phyloP scores from a whole-genome alignment of 768 basidiomycete genomes.

The Pleurotus eryngii region DNA sequence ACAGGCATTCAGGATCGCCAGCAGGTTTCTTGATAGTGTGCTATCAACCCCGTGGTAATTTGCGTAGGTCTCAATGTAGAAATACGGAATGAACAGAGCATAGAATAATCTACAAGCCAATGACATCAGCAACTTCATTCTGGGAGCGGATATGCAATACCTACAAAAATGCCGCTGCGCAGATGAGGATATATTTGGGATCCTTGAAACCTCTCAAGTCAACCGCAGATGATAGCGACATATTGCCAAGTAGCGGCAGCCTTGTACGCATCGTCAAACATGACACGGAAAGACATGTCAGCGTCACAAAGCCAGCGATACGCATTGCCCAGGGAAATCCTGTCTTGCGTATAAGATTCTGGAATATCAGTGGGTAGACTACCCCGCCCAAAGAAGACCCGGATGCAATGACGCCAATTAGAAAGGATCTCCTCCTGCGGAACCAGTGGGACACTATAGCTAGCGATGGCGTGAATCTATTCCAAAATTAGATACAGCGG shows the following conservation, averaged over 20 bases:
- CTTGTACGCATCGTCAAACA: constrained; percentile 23
- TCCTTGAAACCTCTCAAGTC: constrained; percentile 24
- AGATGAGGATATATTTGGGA: constrained; percentile 16
- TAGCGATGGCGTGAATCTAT: constrained; percentile 16
- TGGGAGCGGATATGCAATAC: constrained; percentile 1
- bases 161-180: constrained; percentile 18
- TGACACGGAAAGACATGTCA: constrained; percentile 19
- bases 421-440: constrained; percentile 34
- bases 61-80: constrained; percentile 29
- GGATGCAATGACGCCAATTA: constrained; percentile 43
- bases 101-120: constrained; percentile 21
- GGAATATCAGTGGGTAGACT: constrained; percentile 41
- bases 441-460: constrained; percentile 45
- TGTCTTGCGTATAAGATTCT: constrained; percentile 14
- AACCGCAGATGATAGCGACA: constrained; percentile 17
- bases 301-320: constrained; percentile 22
- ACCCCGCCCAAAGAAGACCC: constrained; percentile 37
- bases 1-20: constrained; percentile 28
- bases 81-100: constrained; percentile 30
- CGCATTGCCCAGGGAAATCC: constrained; percentile 27
- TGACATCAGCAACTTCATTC: neutral
- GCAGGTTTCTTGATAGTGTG: constrained; percentile 20
- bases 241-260: constrained; percentile 18
- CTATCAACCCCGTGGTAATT: constrained; percentile 18
- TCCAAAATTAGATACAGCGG: neutral